These are phyloP conservation scores for Ensete ventricosum DNA, from an alignment of 176 grass and related monocot genomes.

Conservation along the genomic window DNA sequence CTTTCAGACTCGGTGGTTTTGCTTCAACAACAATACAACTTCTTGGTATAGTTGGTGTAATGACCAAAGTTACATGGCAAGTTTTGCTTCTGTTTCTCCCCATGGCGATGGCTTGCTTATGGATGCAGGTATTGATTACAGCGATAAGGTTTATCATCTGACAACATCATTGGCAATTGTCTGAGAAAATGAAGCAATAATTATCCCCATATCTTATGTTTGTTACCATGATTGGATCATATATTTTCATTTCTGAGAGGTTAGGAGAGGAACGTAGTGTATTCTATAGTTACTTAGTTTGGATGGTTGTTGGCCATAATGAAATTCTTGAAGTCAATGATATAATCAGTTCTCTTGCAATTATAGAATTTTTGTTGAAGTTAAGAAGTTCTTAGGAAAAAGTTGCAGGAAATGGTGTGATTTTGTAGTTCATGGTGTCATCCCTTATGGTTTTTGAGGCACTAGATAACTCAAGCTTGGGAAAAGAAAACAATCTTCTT, in stretches of 20 bases:
- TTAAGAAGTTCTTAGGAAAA: no score
- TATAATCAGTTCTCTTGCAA: neutral
- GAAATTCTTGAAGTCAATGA: neutral
- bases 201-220: neutral
- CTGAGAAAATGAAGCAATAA: neutral
- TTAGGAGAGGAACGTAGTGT: neutral
- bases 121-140: constrained; percentile 67
- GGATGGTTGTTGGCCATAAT: neutral
- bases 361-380: neutral
- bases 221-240: neutral
- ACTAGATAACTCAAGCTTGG: neutral
- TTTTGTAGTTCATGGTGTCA: no score
- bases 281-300: neutral
- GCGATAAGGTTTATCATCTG: neutral
- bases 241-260: neutral
- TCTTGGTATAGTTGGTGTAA: constrained; percentile 84
- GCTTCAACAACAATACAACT: constrained; percentile 95
- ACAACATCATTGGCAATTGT: neutral
- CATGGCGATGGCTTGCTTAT: constrained; percentile 77
- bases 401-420: no score
- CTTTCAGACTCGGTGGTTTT: constrained; percentile 94
- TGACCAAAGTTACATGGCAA: constrained; percentile 97
- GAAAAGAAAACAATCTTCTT: neutral
- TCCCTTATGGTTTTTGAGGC: no score
- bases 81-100: constrained; percentile 81